phyloP scores from a whole-genome alignment of 192 early-diverging fungal species.

The Funneliformis mosseae region DNA sequence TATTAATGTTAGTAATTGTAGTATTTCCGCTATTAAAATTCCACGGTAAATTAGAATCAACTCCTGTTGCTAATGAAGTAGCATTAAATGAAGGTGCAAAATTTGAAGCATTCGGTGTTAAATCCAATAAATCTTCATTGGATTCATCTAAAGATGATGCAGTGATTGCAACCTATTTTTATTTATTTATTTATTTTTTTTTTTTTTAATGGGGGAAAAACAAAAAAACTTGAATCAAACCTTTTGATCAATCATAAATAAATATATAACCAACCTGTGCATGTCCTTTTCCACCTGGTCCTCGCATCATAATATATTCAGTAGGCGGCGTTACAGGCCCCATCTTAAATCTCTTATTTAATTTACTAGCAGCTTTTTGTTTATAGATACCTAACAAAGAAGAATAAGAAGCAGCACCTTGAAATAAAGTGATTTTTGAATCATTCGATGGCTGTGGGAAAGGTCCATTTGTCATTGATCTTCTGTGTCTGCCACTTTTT shows the following conservation, averaged over 20 bases:
- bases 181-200: too few species aligned
- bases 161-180: conserved; percentile 58
- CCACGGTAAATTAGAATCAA: background rate
- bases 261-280: conserved; percentile 67
- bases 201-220: background rate
- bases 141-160: conserved; percentile 46
- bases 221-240: background rate
- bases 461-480: conserved; percentile 30
- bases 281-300: conserved; percentile 85
- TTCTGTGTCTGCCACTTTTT: background rate
- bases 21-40: background rate
- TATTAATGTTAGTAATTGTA: background rate
- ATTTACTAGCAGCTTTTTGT: conserved; percentile 68
- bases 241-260: background rate
- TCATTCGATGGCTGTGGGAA: conserved; percentile 39
- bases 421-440: conserved; percentile 80
- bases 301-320: conserved; percentile 95
- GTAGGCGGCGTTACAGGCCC: conserved; percentile 68
- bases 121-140: conserved; percentile 11
- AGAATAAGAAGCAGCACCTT: conserved; percentile 87
- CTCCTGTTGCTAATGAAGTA: background rate
- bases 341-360: conserved; percentile 65
- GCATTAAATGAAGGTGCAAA: conserved; percentile 7
- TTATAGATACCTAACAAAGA: conserved; percentile 84
- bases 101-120: conserved; percentile 10